Evolutionary conservation across 169 alveolate genomes (phyloP).

Genomic region (Plasmodium coatneyi): DNA sequence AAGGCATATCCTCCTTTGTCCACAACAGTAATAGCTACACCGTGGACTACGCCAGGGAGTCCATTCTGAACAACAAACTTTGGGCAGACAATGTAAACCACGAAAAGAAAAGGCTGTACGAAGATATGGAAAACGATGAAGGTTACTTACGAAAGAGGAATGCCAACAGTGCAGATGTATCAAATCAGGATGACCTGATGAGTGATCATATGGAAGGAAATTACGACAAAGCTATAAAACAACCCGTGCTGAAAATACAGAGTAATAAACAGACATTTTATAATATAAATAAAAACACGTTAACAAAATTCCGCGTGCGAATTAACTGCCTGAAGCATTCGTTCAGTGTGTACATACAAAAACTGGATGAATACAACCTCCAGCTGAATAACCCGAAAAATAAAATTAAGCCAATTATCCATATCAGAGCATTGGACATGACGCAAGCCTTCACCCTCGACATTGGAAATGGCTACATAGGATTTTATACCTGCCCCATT

Average conservation of each 20-base stretch:
- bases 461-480: slow-evolving; percentile 74
- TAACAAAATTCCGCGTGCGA: slow-evolving; percentile 74
- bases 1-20: slow-evolving; percentile 73
- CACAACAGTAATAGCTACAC: slow-evolving; percentile 67
- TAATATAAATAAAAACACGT: slow-evolving; percentile 54
- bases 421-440: slow-evolving; percentile 74
- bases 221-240: slow-evolving; percentile 4
- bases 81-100: slow-evolving; percentile 38
- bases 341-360: slow-evolving; percentile 73
- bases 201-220: slow-evolving; percentile 12
- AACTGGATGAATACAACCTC: slow-evolving; percentile 67
- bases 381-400: slow-evolving; percentile 45
- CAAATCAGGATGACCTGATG: slow-evolving; percentile 3
- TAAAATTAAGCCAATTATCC: slow-evolving; percentile 75
- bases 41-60: slow-evolving; percentile 63
- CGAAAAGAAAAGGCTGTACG: slow-evolving; percentile 8
- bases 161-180: not conserved
- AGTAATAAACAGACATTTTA: slow-evolving; percentile 70
- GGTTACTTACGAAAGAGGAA: slow-evolving; percentile 26
- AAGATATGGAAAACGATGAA: slow-evolving; percentile 33
- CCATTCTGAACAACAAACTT: slow-evolving; percentile 44
- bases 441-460: slow-evolving; percentile 74
- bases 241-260: slow-evolving; percentile 69
- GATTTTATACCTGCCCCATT: slow-evolving; percentile 74
- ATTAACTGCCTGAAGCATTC: slow-evolving; percentile 71